Base-by-base conservation (phyloP, 176 grass and related monocot genomes). In the Avena insularis region DNA sequence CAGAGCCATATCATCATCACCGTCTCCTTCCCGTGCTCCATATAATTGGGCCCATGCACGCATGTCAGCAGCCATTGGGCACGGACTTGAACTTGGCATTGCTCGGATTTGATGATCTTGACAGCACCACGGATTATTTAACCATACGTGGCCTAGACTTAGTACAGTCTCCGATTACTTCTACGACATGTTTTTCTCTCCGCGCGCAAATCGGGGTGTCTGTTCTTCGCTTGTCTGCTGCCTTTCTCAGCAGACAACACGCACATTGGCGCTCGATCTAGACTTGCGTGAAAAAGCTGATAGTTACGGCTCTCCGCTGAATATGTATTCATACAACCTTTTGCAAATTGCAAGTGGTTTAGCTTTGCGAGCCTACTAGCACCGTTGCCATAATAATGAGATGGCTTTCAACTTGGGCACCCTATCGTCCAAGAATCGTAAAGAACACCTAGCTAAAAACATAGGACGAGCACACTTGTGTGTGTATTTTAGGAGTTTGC, bases 11-110 rank as follows among this genome's bases (percentile, higher is more conserved):
- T 83, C 65, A 12, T 14, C 66, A 11, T 14, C 31, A 38, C 3
- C 20, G 11, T 21, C 11, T 23, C 20, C 10, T 29, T 19, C 12
- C 55, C 29, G 43, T n/a, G 82, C 21, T 13, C 6, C 79, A 46
- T 31, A 86, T 73, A 56, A 90, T 90, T 87, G 89, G 36, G 48
- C 36, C 48, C 89, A 35, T 35, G 33, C 33, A 75, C 80, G 21
- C 12, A 67, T 3, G 49, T n/a, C 9, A 15, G 23, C 66, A 7
- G 9, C 67, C 66, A 84, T 84, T 84, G 85, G 89, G 4, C 57
- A n/a, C 36, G 75, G 63, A 54, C 66, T 69, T 68, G 69, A 57
- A 87, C 85, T 57, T 55, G 1, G 2, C 12, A 12, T 40, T 40
- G 60, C 61, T 13, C 4, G 29, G 31, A 56, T 19, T 55, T 3